Evolutionary conservation across 305 asterid genomes (phyloP).

Genomic region (Plantago rigida): DNA sequence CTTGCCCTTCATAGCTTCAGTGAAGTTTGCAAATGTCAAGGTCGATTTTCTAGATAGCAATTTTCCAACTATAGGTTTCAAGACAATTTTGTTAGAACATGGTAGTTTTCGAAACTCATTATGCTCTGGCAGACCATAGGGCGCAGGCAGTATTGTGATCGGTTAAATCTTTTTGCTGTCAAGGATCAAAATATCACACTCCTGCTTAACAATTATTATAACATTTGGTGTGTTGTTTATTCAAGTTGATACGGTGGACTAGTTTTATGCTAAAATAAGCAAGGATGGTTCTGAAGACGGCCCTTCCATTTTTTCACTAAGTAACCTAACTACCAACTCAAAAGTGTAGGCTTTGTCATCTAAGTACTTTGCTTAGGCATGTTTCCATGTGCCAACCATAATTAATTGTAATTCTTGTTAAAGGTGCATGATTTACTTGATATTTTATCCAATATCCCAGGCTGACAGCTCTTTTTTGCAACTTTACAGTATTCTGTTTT

Average conservation of each 20-base stretch:
- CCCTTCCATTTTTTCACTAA: constrained; percentile 23
- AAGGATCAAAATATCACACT: not conserved
- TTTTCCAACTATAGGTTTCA: not conserved
- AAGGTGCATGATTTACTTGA: constrained; percentile 3
- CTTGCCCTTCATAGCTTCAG: no score
- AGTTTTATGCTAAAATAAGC: constrained; percentile 19
- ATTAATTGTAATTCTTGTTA: constrained; percentile 7
- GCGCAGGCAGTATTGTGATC: not conserved
- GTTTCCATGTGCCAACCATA: constrained; percentile 19
- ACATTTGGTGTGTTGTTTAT: constrained; percentile 11
- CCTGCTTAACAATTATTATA: not conserved
- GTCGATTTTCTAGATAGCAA: not conserved
- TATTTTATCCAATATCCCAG: constrained; percentile 26
- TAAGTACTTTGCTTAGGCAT: constrained; percentile 4
- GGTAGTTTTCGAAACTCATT: not conserved
- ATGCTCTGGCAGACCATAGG: not conserved
- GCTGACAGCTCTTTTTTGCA: constrained; percentile 18
- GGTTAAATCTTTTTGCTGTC: not conserved
- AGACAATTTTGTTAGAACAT: not conserved
- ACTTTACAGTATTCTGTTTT: constrained; percentile 14
- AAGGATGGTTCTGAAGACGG: constrained; percentile 26
- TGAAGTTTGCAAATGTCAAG: no score
- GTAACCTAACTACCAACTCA: constrained; percentile 18
- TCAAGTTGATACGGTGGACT: constrained; percentile 12
- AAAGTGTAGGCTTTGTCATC: not conserved